Evolutionary conservation across 257 asterid genomes (phyloP).

Genomic region (Solanum lycopersicoides): DNA sequence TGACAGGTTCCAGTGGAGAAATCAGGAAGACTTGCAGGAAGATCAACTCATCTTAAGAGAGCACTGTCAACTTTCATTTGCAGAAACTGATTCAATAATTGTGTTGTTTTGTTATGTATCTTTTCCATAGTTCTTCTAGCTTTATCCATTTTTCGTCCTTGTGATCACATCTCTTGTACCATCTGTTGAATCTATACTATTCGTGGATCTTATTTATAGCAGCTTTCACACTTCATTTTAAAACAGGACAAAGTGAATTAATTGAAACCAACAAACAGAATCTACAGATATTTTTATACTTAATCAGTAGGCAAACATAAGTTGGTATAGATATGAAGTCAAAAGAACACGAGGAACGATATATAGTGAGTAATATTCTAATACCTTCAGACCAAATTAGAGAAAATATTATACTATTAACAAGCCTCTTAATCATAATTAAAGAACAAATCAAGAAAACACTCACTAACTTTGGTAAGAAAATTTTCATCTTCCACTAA

Average conservation of each 20-base stretch:
- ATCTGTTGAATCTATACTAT: not conserved
- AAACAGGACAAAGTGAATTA: not conserved
- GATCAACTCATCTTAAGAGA: slow-evolving; percentile 28
- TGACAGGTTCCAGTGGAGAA: slow-evolving; percentile 71
- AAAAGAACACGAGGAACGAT: not conserved
- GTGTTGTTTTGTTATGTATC: not conserved
- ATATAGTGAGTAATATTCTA: too few species aligned
- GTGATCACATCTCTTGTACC: not conserved
- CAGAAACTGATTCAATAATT: not conserved
- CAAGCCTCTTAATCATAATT: too few species aligned
- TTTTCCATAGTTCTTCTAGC: not conserved
- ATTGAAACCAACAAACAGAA: not conserved
- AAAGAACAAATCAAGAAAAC: too few species aligned
- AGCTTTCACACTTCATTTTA: not conserved
- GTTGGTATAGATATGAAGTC: not conserved
- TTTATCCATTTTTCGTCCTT: too few species aligned
- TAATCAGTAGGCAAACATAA: not conserved
- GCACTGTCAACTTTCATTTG: not conserved
- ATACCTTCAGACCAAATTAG: not conserved
- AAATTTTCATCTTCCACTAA: too few species aligned
- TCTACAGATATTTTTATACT: not conserved
- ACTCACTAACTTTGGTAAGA: too few species aligned
- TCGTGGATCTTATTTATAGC: not conserved
- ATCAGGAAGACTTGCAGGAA: slow-evolving; percentile 66
- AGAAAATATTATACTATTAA: not conserved